Base-by-base conservation (phyloP, 257 asterid species). In the Cruciata laevipes region DNA sequence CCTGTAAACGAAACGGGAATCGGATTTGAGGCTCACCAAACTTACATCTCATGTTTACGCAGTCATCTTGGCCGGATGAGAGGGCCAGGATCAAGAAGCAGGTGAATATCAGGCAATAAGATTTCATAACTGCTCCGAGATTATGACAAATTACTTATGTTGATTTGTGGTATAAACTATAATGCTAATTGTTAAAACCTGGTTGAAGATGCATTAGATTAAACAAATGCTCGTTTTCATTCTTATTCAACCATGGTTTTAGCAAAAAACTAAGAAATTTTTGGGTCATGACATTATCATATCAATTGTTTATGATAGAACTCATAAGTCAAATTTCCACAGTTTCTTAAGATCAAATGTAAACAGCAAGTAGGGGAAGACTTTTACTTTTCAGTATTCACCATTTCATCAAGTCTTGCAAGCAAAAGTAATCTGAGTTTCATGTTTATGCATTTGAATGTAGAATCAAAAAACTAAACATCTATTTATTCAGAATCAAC, bases 1-100 rank as follows among this genome's bases (percentile, higher is more conserved):
- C 40, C 20, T 66, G 56, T 61, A 87, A 75, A 53, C 79, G 73
- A 47, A 87, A 87, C 4, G 95, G 95, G 73, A 87, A 85, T 6
- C 86, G 89, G 72, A 87, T 72, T 11, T 1, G 1, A 17, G 86
- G 89, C 49, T 77, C 84, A 0, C 60, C 24, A 0, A 25, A 32
- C 14, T 67, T 32, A 70, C 95, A 85, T 57, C 47, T 47, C 47
- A 83, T 63, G 44, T 20, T 65, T 13, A 56, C 40, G 71, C 94
- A 86, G 61, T 44, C n/a, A 4, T 78, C 60, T 13, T 75, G 7
- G 52, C 73, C 42, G 18, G 81, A 77, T 35, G 65, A 55, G 62
- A 31, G 58, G 30, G 61, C 61, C 3, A 56, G 6, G 40, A 27
- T 16, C 18, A 57, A 18, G 60, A 61, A 65, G 25, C 12, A n/a